These are phyloP conservation scores for Syzygium syzygioides DNA, from an alignment of 441 rosid genomes.

Conservation along the genomic window DNA sequence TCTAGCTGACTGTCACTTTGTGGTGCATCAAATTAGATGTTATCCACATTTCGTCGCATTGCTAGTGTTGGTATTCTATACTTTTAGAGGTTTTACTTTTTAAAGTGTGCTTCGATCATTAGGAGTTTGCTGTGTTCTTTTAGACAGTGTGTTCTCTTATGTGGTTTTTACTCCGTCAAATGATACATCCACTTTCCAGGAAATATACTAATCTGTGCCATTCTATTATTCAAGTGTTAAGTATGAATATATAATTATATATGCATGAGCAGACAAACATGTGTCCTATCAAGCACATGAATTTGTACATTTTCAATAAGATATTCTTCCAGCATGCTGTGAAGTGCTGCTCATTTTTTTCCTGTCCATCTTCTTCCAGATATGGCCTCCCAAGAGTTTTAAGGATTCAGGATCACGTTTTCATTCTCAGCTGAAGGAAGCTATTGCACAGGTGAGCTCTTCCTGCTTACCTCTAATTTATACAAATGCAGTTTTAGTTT, in stretches of 20 bases:
- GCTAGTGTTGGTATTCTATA: background rate
- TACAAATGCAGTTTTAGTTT: background rate
- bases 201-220: background rate
- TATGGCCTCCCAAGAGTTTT: constrained; percentile 98
- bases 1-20: background rate
- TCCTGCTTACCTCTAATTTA: background rate
- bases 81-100: background rate
- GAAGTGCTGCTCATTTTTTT: constrained; percentile 5
- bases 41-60: background rate
- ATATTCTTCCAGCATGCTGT: background rate
- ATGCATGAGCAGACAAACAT: background rate
- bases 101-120: background rate
- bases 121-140: background rate
- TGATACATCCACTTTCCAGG: background rate
- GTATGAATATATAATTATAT: background rate
- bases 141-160: background rate
- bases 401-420: constrained; percentile 90
- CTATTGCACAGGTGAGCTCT: constrained; percentile 67
- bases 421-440: constrained; percentile 83
- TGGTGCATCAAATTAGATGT: background rate
- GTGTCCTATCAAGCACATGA: background rate
- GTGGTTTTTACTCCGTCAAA: background rate
- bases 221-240: background rate
- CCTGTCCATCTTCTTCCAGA: constrained; percentile 36
- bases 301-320: background rate